Evolutionary conservation across 2,329 filamentous ascomycete species (phyloP), one percentile per base, ranked within the genome.

Genomic region (Xylaria polymorpha): DNA sequence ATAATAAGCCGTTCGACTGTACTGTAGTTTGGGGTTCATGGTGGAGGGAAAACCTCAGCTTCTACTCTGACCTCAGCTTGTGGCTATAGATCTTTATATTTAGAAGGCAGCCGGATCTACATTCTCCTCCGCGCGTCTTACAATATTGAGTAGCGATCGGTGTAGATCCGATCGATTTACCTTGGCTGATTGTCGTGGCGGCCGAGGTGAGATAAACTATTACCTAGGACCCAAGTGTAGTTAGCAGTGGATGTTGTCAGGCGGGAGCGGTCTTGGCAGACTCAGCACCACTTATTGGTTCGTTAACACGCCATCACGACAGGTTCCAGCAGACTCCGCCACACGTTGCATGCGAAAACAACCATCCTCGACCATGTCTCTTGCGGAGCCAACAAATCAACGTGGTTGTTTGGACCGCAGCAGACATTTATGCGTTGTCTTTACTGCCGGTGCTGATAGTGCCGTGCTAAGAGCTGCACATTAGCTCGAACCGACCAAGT

Each of bases 341-440:
- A 69, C 67, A 64, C 63, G 64, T 67, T 69, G 64, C 67, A 67
- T 60, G n/a, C 43, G 58, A 43, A 51, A 61, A 61, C 37, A 66
- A 46, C 61, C n/a, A 58, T 41, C 51, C 53, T 48, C 67, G 53
- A 46, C 48, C 67, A 46, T 66, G 67, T 39, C 46, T 61, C 18
- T 41, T 61, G 15, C 51, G 62, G 37, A 61, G 44, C 63, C 46
- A 44, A 29, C 63, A 63, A 69, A 66, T 63, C 59, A 66, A 35
- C 51, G 43, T 25, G 57, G 18, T 41, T 32, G 41, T 22, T 41
- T 32, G 41, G 32, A 18, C 62, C 44, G 51, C 48, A 61, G 50
- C 29, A 51, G 41, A 14, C 41, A 29, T 44, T 35, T 43, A 64
- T 69, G 67, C 63, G 67, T 55, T 66, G 62, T 66, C 55, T 29